Base-by-base conservation (phyloP, 2,329 filamentous ascomycete species). In the Fusarium lateritium region DNA sequence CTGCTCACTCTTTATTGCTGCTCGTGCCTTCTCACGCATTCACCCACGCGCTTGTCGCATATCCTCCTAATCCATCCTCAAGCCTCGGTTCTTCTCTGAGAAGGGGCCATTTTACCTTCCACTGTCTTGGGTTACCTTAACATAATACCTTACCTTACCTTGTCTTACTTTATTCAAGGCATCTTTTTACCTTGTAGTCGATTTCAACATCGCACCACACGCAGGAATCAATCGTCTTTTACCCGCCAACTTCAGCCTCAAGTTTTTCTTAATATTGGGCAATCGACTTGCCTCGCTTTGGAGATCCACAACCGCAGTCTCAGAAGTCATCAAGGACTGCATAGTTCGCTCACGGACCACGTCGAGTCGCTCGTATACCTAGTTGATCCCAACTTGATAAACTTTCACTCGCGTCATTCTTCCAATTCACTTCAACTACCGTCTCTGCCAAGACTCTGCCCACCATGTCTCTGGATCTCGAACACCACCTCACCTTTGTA, bases 401-500 rank as follows among this genome's bases (percentile, higher is more conserved):
- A 50, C 58, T 62, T 63, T 39, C 51, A 47, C 53, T 39, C 55
- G 63, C 43, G 50, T 61, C 57, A 59, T 33, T 51, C 28, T 26
- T 57, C 28, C 38, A 42, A 31, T 52, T 55, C 33, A 15, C 49
- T 43, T 19, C 62, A 52, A 28, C 44, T 40, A 38, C 50, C 40
- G 17, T 46, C 54, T 57, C 54, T 39, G 50, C 58, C 49, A 67
- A 65, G 62, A 61, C 54, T 31, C 39, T 44, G 40, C 28, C 55
- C 73, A 76, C 65, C 67, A 90, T 90, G 88, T 88, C 88, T 73
- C 86, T 96, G 76, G 91, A 94, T 76, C 86, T 96, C 53, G 93
- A 96, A 83, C 92, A 89, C 78, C 93, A 95, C 77, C 85, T 96
- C 75, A 89, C 88, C 80, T 94, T 94, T 82, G 93, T 96, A 88